A percentile compares a stretch with the other conserved stretches of the same genome.
These are phyloP conservation scores for Lonicera japonica DNA, from an alignment of 129 eudicot genomes.

Conservation along the genomic window DNA sequence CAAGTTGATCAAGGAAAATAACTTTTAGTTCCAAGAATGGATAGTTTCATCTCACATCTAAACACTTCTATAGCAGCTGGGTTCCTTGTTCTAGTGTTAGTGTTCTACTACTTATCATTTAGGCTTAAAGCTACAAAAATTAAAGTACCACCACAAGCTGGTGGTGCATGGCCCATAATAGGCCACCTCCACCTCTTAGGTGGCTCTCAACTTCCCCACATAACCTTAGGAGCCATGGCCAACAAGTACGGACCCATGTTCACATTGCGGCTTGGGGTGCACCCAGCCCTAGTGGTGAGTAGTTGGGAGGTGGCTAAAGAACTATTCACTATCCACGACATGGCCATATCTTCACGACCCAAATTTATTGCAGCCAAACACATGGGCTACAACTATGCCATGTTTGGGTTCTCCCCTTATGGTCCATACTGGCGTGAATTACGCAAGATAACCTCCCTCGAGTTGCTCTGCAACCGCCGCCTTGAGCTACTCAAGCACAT, in stretches of 20 bases:
- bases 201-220: conserved; percentile 9
- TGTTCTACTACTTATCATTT: neutral
- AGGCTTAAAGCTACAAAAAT: too few relatives aligned
- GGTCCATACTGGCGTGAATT: conserved; percentile 29
- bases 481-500: conserved; percentile 14
- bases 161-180: conserved; percentile 48
- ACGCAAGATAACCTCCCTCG: conserved; percentile 20
- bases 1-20: neutral
- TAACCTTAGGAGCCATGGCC: conserved; percentile 16
- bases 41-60: neutral
- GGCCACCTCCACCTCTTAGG: too few relatives aligned
- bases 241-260: conserved; percentile 29
- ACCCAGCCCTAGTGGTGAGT: conserved; percentile 20
- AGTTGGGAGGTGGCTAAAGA: conserved; percentile 25
- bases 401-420: conserved; percentile 29
- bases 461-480: conserved; percentile 23
- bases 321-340: conserved; percentile 18
- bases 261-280: conserved; percentile 21
- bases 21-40: neutral
- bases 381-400: conserved; percentile 22
- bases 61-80: neutral
- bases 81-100: neutral
- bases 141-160: conserved; percentile 32
- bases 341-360: conserved; percentile 13
- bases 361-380: neutral